Evolutionary conservation across 1,139 yeast genomes (phyloP).

Genomic region (Pichiaceae sp.): DNA sequence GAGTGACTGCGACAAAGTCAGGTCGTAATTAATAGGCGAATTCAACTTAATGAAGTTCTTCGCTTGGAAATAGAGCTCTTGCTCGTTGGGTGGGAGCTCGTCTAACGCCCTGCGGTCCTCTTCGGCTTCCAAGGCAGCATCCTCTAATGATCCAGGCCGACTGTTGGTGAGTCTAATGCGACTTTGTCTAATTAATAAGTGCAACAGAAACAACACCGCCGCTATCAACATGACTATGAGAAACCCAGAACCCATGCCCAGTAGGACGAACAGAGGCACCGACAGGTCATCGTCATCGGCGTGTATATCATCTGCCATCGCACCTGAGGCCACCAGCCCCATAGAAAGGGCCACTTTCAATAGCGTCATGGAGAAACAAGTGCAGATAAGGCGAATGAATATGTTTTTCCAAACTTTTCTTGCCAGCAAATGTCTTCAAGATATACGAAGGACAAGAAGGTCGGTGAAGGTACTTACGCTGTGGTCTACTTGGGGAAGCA

Average conservation of each 20-base stretch:
- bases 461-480: constrained; percentile 99
- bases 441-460: constrained; percentile 56
- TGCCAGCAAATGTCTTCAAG: constrained; percentile 18
- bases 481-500: constrained; percentile 84
- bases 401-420: too few species aligned
- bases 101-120: constrained; percentile 54
- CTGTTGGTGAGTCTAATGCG: constrained; percentile 20
- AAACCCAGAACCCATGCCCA: constrained; percentile 4
- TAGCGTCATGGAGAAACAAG: too few species aligned
- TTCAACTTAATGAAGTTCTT: constrained; percentile 47
- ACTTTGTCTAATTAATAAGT: neutral
- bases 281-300: neutral
- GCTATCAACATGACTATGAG: constrained; percentile 1
- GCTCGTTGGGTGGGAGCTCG: constrained; percentile 62
- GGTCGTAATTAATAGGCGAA: constrained; percentile 39
- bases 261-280: neutral
- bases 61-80: constrained; percentile 71
- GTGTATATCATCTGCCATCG: too few species aligned
- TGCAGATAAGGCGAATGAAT: too few species aligned
- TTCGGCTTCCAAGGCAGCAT: constrained; percentile 43
- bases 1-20: constrained; percentile 42
- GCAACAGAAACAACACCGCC: neutral
- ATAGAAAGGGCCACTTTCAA: too few species aligned
- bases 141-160: constrained; percentile 52
- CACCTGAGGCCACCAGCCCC: too few species aligned